Percentiles rank a stretch among this genome's conserved stretches.
Evolutionary conservation across 2,329 filamentous ascomycete species (phyloP).

Genomic region (Pseudogymnoascus sp.): DNA sequence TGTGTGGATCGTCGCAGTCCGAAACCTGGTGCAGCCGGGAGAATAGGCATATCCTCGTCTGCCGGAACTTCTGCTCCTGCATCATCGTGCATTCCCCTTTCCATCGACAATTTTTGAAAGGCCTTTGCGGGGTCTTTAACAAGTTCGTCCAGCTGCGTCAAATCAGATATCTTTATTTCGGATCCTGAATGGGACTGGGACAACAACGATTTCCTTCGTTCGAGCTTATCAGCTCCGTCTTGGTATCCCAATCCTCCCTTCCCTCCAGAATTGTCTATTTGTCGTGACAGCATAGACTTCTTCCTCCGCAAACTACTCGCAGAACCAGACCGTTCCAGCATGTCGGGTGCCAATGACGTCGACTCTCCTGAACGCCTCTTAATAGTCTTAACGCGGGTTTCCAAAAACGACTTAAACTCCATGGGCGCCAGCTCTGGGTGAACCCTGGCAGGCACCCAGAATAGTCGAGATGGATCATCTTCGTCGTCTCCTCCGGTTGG

Average conservation of each 20-base stretch:
- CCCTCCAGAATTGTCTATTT: slow-evolving; percentile 67
- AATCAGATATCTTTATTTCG: slow-evolving; percentile 53
- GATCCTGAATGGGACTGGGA: slow-evolving; percentile 38
- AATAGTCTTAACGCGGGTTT: slow-evolving; percentile 86
- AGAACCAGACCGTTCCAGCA: slow-evolving; percentile 46
- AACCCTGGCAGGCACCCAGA: slow-evolving; percentile 92
- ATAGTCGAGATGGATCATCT: slow-evolving; percentile 76
- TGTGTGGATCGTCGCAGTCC: slow-evolving; percentile 82
- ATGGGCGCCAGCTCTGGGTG: slow-evolving; percentile 92
- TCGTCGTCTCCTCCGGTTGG: slow-evolving; percentile 70
- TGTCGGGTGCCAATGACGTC: slow-evolving; percentile 50
- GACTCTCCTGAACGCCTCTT: slow-evolving; percentile 72
- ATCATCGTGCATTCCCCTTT: slow-evolving; percentile 20
- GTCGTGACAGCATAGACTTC: slow-evolving; percentile 90
- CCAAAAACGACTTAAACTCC: slow-evolving; percentile 94
- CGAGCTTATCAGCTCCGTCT: slow-evolving; percentile 75
- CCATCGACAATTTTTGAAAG: slow-evolving; percentile 56
- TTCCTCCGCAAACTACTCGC: slow-evolving; percentile 65
- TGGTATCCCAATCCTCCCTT: slow-evolving; percentile 56
- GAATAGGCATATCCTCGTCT: slow-evolving; percentile 73
- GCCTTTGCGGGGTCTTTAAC: slow-evolving; percentile 70
- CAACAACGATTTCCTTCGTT: slow-evolving; percentile 60
- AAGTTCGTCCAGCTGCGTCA: slow-evolving; percentile 66
- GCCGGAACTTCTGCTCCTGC: slow-evolving; percentile 30
- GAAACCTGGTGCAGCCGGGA: slow-evolving; percentile 66